These are phyloP conservation scores for Wickerhamiella dianesei DNA, from an alignment of 805 yeast genomes.

Conservation along the genomic window DNA sequence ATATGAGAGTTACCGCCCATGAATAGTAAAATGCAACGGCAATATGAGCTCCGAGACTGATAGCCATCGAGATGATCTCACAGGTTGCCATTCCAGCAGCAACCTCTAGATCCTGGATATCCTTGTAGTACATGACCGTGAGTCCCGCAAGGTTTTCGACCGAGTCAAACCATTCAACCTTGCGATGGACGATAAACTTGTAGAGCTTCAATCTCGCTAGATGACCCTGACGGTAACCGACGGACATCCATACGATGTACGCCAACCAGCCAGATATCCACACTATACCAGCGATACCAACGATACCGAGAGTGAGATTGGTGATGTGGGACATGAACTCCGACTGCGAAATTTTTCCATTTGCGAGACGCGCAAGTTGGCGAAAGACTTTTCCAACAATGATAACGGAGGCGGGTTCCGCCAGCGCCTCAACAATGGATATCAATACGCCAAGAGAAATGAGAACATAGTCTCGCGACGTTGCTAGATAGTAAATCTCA, in stretches of 20 bases:
- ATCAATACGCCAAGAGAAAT: conserved; percentile 6
- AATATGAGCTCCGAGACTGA: conserved; percentile 44
- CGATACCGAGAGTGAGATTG: conserved; percentile 25
- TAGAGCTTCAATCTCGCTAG: conserved; percentile 40
- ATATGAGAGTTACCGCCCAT: conserved; percentile 73
- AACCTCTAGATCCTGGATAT: conserved; percentile 17
- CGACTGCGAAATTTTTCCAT: conserved; percentile 22
- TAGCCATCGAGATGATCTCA: conserved; percentile 64
- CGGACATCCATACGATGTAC: conserved; percentile 45
- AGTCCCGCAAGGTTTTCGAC: conserved; percentile 47
- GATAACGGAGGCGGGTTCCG: conserved; percentile 30
- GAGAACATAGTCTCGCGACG: conserved; percentile 1
- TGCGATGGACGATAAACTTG: conserved; percentile 32
- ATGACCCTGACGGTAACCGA: conserved; percentile 59
- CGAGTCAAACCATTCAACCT: conserved; percentile 51
- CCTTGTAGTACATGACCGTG: conserved; percentile 41
- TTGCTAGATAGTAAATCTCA: conserved; percentile 7
- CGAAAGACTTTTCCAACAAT: conserved; percentile 54
- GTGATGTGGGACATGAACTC: conserved; percentile 29
- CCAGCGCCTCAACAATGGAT: conserved; percentile 10
- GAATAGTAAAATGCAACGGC: conserved; percentile 52
- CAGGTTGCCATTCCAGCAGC: conserved; percentile 36
- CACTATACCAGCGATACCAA: conserved; percentile 33
- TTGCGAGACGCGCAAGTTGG: conserved; percentile 26
- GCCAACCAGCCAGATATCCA: conserved; percentile 39